Percentiles rank a stretch among this genome's conserved stretches.
These are phyloP conservation scores for Mycena amicta DNA, from an alignment of 768 basidiomycete genomes.

Conservation along the genomic window DNA sequence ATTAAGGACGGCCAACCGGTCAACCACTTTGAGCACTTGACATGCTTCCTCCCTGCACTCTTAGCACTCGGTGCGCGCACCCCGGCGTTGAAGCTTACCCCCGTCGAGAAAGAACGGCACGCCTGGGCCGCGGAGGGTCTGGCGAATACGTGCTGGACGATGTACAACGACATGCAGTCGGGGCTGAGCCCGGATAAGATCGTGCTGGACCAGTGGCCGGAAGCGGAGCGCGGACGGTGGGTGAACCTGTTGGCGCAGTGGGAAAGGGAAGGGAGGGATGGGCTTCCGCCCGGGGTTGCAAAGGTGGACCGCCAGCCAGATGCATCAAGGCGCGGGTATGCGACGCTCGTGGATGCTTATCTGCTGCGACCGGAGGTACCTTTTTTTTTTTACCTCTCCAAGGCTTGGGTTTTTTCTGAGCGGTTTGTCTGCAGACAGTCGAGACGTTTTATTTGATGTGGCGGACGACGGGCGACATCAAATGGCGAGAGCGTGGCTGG, in stretches of 20 bases:
- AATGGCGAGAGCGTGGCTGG: conserved; percentile 44
- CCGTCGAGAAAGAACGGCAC: conserved; percentile 37
- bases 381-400: not conserved
- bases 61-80: conserved; percentile 59
- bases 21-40: conserved; percentile 60
- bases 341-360: conserved; percentile 25
- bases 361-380: conserved; percentile 39
- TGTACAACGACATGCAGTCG: conserved; percentile 51
- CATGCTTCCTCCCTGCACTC: conserved; percentile 66
- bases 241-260: conserved; percentile 28
- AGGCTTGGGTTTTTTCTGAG: too few species aligned
- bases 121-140: conserved; percentile 49
- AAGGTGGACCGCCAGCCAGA: conserved; percentile 16
- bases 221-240: conserved; percentile 25
- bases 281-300: conserved; percentile 20
- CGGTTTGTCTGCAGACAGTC: conserved; percentile 38
- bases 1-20: conserved; percentile 35
- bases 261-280: conserved; percentile 27
- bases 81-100: conserved; percentile 28
- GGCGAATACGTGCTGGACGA: conserved; percentile 46
- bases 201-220: conserved; percentile 10
- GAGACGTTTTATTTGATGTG: conserved; percentile 42
- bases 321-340: conserved; percentile 28
- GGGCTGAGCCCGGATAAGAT: conserved; percentile 53
- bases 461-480: conserved; percentile 37